Evolutionary conservation across 495 filamentous ascomycete genomes (phyloP), one percentile per base, ranked within the genome.

Genomic region (Massariosphaeria phaeospora): DNA sequence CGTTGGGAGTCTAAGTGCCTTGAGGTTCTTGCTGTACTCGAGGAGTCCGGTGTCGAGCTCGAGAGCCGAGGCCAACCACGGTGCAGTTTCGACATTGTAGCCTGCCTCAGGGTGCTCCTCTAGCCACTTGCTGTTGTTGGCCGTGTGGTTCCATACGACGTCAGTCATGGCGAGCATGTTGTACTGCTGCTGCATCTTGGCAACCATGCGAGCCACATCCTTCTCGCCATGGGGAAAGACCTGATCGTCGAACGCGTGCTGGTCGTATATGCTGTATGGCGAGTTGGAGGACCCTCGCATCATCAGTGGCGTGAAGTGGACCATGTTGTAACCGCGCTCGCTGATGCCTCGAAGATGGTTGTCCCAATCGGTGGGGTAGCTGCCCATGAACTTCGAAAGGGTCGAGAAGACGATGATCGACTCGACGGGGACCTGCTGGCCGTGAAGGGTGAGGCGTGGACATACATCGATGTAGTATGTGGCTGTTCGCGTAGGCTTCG

Each of bases 91-190:
- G 43, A 95, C 71, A 67, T 93, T 99, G 73, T 97, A 99, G 2
- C 94, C 94, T 45, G 89, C 86, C 61, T 99, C 94, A 2, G 94
- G 94, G 61, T 99, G 91, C 49, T 89, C 85, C 66, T 95, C 77
- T 15, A 99, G 75, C 94, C 94, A 99, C 54, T 84, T 79, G 70
- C 86, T 96, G 69, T 97, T 96, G 69, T 96, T 77, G 2, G 94
- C 94, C 21, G 94, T 99, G 69, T 99, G 94, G 60, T 99, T 99
- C 81, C 89, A 91, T 21, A 99, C 94, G 41, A 99, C 90, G 67
- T 99, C 94, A 2, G 93, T 96, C 73, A 99, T 68, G 57, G 86
- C 89, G 39, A 97, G 75, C 41, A 99, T 72, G 0, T 85, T 85
- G 66, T 91, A 81, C 34, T 95, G 82, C 24, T 85, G 80, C 66